Evolutionary conservation across 2,329 filamentous ascomycete genomes (phyloP).

Genomic region (Pyrenochaeta sp.): DNA sequence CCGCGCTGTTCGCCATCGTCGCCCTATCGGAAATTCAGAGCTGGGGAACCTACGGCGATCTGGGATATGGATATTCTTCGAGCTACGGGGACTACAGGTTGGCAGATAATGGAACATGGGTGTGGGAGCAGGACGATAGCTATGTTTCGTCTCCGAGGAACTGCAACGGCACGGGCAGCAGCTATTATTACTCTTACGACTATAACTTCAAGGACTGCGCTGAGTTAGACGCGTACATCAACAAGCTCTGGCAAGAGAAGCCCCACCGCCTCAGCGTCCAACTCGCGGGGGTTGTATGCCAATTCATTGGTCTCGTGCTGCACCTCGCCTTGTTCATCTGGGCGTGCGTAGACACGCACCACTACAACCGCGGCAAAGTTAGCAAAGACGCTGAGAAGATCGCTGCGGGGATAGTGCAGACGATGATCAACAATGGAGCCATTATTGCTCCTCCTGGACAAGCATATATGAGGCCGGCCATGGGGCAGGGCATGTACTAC

Average conservation of each 20-base stretch:
- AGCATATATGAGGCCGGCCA: slow-evolving; percentile 18
- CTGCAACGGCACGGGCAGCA: slow-evolving; percentile 18
- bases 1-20: slow-evolving; percentile 34
- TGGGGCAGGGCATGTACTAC: slow-evolving; percentile 20
- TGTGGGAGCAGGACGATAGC: slow-evolving; percentile 25
- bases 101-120: slow-evolving; percentile 43
- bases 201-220: slow-evolving; percentile 33
- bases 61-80: slow-evolving; percentile 16
- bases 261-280: slow-evolving; percentile 27
- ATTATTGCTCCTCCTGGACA: slow-evolving; percentile 36
- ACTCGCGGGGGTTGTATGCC: slow-evolving; percentile 38
- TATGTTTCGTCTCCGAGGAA: slow-evolving; percentile 21
- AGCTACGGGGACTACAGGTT: slow-evolving; percentile 32
- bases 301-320: slow-evolving; percentile 39
- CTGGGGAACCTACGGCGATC: slow-evolving; percentile 32
- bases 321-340: slow-evolving; percentile 50
- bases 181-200: slow-evolving; percentile 4
- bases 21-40: slow-evolving; percentile 18
- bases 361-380: slow-evolving; percentile 28
- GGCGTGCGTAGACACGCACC: slow-evolving; percentile 49
- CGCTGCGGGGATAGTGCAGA: slow-evolving; percentile 44
- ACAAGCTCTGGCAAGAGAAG: slow-evolving; percentile 37
- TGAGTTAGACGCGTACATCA: slow-evolving; percentile 42
- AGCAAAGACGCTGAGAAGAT: slow-evolving; percentile 44
- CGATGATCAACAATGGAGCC: slow-evolving; percentile 42